Base-by-base conservation (phyloP, 2,329 filamentous ascomycete genomes). In the Didymella pomorum region DNA sequence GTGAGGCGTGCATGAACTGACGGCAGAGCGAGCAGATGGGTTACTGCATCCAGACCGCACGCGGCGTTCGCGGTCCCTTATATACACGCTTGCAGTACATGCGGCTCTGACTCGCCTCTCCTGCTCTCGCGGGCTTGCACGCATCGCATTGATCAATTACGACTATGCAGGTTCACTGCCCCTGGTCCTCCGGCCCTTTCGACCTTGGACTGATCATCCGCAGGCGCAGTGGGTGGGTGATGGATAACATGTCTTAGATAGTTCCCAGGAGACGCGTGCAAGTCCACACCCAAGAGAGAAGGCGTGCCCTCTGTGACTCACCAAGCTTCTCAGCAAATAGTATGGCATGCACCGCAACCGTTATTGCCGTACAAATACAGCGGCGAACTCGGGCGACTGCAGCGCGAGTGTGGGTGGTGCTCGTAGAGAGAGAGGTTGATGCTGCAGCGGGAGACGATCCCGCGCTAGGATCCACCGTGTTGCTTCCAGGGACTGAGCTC, bases 261-360 rank as follows among this genome's bases (percentile, higher is more conserved):
- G 52, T 29, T 43, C 43, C 48, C 42, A 51, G 50, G 41, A 48
- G 42, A 54, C 58, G 46, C 58, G 35, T 58, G 50, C 54, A 54
- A 57, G 45, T 43, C 58, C 42, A 20, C 29, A 23, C 43, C 48
- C 43, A 48, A 14, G n/a, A 21, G 35, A 46, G 26, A 62, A 55
- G 68, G 59, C 64, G 61, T 42, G 54, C 51, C 55, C 52, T 64
- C 65, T 65, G 67, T 74, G 72, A 74, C 72, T 72, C 69, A 71
- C 64, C 56, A 49, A 37, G 35, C 16, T 25, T 20, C 41, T 23
- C 44, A 48, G 45, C 29, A 18, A 28, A 9, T 16, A 28, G 33
- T 11, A 31, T 20, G 11, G 16, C 46, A 33, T 50, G 42, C 25
- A 51, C 26, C 16, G 47, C 31, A 42, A 25, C 41, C 41, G 41